A percentile compares a stretch with the other conserved stretches of the same genome.
These are phyloP conservation scores for Ceriops decandra DNA, from an alignment of 345 rosid genomes.

Conservation along the genomic window DNA sequence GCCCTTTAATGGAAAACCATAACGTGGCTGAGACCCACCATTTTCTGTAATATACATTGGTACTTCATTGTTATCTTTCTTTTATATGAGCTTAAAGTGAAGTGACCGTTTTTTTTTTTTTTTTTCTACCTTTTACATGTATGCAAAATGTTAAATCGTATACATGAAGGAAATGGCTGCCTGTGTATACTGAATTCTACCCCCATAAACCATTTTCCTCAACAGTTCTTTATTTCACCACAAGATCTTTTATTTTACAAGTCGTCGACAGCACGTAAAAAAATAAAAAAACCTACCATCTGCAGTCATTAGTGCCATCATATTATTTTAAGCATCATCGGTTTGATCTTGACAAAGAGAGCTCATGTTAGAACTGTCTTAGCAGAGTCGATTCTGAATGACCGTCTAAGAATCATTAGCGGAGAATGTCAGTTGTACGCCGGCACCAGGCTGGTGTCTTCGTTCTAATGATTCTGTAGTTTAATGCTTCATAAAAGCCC, in stretches of 20 bases:
- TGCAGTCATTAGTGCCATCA: not conserved
- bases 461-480: not conserved
- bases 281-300: not conserved
- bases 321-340: not conserved
- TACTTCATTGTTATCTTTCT: too few relatives aligned
- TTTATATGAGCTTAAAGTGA: too few relatives aligned
- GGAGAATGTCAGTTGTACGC: not conserved
- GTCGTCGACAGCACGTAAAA: too few relatives aligned
- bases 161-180: not conserved
- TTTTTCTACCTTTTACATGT: not conserved
- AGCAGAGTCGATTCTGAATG: not conserved
- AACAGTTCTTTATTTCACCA: not conserved
- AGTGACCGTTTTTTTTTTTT: too few relatives aligned
- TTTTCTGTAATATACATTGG: too few relatives aligned
- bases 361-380: not conserved
- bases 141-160: too few relatives aligned
- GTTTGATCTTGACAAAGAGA: slow-evolving; percentile 1
- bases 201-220: not conserved
- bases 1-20: too few relatives aligned
- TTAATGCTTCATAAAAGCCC: not conserved
- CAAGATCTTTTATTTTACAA: not conserved
- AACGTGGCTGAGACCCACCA: too few relatives aligned
- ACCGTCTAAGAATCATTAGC: not conserved
- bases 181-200: not conserved
- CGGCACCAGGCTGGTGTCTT: not conserved